These are phyloP conservation scores for Ascochyta fabae DNA, from an alignment of 2,329 filamentous ascomycete genomes.

Conservation along the genomic window DNA sequence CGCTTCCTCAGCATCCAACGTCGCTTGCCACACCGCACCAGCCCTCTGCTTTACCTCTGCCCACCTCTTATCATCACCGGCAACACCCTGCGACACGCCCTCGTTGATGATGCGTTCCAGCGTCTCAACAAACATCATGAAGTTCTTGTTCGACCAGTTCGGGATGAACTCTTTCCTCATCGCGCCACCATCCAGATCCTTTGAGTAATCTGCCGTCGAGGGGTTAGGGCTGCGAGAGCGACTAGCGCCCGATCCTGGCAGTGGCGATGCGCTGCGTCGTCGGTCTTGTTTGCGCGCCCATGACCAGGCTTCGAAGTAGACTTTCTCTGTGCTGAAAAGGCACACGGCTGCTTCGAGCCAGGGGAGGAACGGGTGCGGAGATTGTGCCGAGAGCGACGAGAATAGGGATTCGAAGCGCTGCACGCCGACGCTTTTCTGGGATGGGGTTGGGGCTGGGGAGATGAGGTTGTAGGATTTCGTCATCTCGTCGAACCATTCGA, in stretches of 20 bases:
- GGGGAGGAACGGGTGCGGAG: constrained; percentile 29
- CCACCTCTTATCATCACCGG: constrained; percentile 28
- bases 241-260: constrained; percentile 13
- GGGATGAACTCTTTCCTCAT: constrained; percentile 69
- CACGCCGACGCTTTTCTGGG: constrained; percentile 35
- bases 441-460: not conserved
- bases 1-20: constrained; percentile 43
- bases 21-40: constrained; percentile 31
- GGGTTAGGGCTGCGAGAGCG: constrained; percentile 1
- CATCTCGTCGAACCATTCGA: constrained; percentile 41
- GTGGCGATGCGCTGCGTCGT: constrained; percentile 17
- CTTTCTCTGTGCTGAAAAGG: constrained; percentile 45
- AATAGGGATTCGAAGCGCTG: constrained; percentile 41
- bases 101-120: constrained; percentile 64
- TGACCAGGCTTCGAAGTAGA: constrained; percentile 45
- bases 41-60: constrained; percentile 31
- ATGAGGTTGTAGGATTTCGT: constrained; percentile 31
- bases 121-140: constrained; percentile 64
- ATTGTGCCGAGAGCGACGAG: constrained; percentile 11
- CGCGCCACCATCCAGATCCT: constrained; percentile 70
- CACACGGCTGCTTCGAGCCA: constrained; percentile 44
- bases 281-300: constrained; percentile 40
- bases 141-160: constrained; percentile 71
- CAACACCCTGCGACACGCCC: constrained; percentile 31
- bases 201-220: constrained; percentile 12